Evolutionary conservation across 2,329 filamentous ascomycete species (phyloP).

Genomic region (Didymella sp.): DNA sequence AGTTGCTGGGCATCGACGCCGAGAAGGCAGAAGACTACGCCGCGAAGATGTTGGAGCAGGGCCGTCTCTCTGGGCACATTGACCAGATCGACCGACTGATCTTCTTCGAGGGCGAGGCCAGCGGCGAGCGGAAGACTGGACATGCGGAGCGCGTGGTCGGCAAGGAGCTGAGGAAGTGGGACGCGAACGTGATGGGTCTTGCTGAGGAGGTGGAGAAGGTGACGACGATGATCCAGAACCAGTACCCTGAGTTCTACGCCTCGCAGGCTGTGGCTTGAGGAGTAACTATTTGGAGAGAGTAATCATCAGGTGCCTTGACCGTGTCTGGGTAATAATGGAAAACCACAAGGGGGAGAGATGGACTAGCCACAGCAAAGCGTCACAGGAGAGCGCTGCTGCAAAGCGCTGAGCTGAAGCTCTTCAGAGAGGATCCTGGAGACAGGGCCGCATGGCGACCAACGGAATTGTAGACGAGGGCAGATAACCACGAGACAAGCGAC

Average conservation of each 20-base stretch:
- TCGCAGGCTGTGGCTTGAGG: slow-evolving; percentile 49
- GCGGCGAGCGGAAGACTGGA: slow-evolving; percentile 70
- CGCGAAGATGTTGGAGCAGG: slow-evolving; percentile 95
- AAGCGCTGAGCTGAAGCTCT: too few relatives aligned
- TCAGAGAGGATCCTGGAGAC: neutral
- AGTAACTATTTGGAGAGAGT: neutral
- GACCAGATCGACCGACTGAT: slow-evolving; percentile 92
- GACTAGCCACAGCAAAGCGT: neutral
- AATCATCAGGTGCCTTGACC: neutral
- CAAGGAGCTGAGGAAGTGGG: slow-evolving; percentile 83
- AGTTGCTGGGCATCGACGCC: slow-evolving; percentile 77
- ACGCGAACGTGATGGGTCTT: slow-evolving; percentile 82
- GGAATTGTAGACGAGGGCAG: neutral
- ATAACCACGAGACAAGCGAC: neutral
- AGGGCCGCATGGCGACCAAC: neutral
- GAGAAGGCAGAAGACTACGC: slow-evolving; percentile 90
- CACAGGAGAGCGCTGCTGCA: neutral
- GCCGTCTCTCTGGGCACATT: slow-evolving; percentile 83
- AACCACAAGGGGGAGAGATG: neutral
- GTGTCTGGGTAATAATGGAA: neutral
- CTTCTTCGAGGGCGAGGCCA: slow-evolving; percentile 82
- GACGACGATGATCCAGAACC: slow-evolving; percentile 78
- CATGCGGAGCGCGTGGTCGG: slow-evolving; percentile 66
- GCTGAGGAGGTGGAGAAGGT: slow-evolving; percentile 90
- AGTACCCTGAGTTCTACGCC: slow-evolving; percentile 70